Conservation (phyloP, 208 protist species). For the Trypanosoma avium region DNA sequence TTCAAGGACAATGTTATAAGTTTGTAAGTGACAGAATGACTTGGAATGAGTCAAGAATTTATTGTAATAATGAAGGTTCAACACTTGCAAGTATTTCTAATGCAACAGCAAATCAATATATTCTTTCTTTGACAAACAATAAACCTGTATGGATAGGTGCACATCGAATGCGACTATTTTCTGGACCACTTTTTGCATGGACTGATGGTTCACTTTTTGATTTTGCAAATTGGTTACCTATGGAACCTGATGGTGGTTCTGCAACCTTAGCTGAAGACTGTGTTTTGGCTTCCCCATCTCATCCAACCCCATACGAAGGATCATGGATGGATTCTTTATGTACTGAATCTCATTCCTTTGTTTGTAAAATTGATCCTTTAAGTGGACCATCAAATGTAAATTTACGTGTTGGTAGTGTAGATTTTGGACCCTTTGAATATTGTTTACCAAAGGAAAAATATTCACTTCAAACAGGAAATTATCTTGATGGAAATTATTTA, state of each 20-base stretch:
- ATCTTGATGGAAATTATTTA: conserved; percentile 3
- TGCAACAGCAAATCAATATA: background rate
- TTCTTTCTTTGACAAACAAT: conserved; percentile 1
- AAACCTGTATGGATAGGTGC: background rate
- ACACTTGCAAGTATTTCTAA: background rate
- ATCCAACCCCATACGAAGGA: conserved; percentile 12
- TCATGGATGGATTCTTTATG: conserved; percentile 3
- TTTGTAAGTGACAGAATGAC: background rate
- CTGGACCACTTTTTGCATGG: background rate
- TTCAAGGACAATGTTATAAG: conserved; percentile 4
- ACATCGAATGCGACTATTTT: background rate
- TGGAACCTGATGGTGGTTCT: background rate
- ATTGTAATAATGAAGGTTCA: background rate
- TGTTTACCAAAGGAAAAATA: background rate
- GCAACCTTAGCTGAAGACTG: background rate
- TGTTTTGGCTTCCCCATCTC: background rate
- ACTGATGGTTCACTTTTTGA: background rate
- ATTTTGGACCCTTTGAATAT: background rate
- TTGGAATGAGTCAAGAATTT: background rate
- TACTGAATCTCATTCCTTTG: background rate
- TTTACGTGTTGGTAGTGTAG: background rate
- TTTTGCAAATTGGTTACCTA: conserved; percentile 8
- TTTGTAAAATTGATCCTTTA: background rate
- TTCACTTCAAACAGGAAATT: background rate
- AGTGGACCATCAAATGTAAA: background rate